Conservation (phyloP, 495 filamentous ascomycete species). For the Hypoxylon intermedium region DNA sequence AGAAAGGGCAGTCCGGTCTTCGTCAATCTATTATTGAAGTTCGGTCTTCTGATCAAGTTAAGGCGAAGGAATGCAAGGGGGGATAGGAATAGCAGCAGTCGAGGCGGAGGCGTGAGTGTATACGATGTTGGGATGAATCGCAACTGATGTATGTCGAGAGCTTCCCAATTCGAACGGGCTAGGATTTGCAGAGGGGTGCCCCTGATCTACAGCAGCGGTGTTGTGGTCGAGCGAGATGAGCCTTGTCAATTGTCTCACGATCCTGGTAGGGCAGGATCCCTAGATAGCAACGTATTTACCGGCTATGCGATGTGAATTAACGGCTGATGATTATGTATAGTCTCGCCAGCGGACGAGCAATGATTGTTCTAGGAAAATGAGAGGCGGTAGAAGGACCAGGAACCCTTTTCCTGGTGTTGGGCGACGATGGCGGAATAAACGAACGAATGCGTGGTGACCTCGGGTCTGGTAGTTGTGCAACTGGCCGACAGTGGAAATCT, state of each 20-base stretch:
- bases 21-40: slow-evolving; percentile 35
- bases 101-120: slow-evolving; percentile 11
- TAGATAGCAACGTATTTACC: slow-evolving; percentile 12
- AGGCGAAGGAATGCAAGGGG: slow-evolving; percentile 25
- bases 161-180: slow-evolving; percentile 7
- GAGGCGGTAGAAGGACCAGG: too few relatives aligned
- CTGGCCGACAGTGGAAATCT: slow-evolving; percentile 2
- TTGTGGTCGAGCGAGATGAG: slow-evolving; percentile 21
- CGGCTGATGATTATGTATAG: slow-evolving; percentile 13
- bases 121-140: slow-evolving; percentile 9
- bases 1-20: slow-evolving; percentile 24
- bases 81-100: slow-evolving; percentile 32
- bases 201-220: slow-evolving; percentile 28
- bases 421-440: background rate
- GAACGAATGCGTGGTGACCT: background rate
- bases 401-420: slow-evolving; percentile 1
- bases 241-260: slow-evolving; percentile 37
- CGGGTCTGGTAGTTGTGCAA: background rate
- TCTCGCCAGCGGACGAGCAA: background rate
- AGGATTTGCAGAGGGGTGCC: slow-evolving; percentile 22
- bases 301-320: slow-evolving; percentile 13
- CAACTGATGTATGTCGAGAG: slow-evolving; percentile 8
- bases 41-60: slow-evolving; percentile 1
- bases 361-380: too few relatives aligned
- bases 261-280: slow-evolving; percentile 25